Base-by-base conservation (phyloP, 257 asterid species). In the Solanum rostratum region DNA sequence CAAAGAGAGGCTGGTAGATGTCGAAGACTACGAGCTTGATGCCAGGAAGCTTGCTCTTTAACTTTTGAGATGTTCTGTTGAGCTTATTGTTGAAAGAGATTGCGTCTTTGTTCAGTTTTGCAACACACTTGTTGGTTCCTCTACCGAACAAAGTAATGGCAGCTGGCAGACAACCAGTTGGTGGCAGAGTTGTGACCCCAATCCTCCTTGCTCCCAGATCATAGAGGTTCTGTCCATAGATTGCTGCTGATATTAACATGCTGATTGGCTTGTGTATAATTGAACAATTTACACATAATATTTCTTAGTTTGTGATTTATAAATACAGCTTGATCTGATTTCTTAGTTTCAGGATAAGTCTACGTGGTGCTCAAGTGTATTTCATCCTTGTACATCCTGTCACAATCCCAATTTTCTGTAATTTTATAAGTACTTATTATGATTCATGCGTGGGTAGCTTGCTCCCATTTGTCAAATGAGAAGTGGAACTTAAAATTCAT, bases 151-250 rank as follows among this genome's bases (percentile, higher is more conserved):
- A 74, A 52, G 98, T 95, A 53, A 95, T 91, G 19, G 96, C 92
- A 33, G 96, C 98, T 41, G 98, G 98, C 89, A 93, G 89, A 90
- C 98, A 95, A 65, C 97, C 98, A 2, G 91, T 84, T 68, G 98
- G 98, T 46, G 98, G 98, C 55, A 94, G 90, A 52, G 83, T 87
- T 43, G 98, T 93, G 10, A 93, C 97, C 78, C 97, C 98, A 9
- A 95, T 92, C 89, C 90, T 95, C 73, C 97, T 87, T 39, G 84
- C 98, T 85, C 98, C 98, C 7, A 92, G 85, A 45, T 18, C 84
- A 86, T 93, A 92, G 79, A 95, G 85, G 62, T 86, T 88, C 95
- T 94, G 92, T 80, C 76, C 45, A 20, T 57, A 78, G 53, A 66
- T 71, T 13, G 41, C 60, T 76, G 45, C 45, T 76, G 45, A 74